Percentiles rank a stretch among this genome's conserved stretches.
Conservation (phyloP, 108 stramenopile genomes). For the Mediolabrus comicus region DNA sequence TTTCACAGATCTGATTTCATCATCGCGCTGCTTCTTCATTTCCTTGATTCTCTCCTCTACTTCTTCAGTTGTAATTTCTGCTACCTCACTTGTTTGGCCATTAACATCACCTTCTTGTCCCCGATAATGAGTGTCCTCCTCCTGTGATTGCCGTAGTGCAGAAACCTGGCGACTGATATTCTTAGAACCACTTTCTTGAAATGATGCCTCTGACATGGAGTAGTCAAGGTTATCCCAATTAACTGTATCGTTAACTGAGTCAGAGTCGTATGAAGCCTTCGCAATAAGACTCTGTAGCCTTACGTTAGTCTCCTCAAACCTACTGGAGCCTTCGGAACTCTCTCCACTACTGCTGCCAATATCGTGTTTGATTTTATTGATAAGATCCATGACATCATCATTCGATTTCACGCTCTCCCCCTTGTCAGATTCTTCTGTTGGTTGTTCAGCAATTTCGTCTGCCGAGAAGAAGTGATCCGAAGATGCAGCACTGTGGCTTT, state of each 20-base stretch:
- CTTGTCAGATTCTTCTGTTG: neutral
- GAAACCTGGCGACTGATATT: neutral
- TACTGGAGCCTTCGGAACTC: neutral
- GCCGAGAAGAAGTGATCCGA: too few relatives aligned
- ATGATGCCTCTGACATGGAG: slow-evolving; percentile 33
- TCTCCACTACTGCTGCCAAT: neutral
- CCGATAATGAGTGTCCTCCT: neutral
- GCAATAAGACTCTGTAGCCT: neutral
- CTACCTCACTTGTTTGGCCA: slow-evolving; percentile 14
- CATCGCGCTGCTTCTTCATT: slow-evolving; percentile 16
- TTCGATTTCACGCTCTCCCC: too few relatives aligned
- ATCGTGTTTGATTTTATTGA: neutral
- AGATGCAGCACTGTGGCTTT: neutral
- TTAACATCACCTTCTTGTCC: neutral
- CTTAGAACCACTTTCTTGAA: neutral
- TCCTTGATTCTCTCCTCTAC: neutral
- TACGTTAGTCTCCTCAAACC: neutral
- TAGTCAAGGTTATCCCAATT: slow-evolving; percentile 41
- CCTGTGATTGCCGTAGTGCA: neutral
- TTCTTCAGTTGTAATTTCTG: neutral
- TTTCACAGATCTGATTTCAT: neutral
- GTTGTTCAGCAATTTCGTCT: neutral
- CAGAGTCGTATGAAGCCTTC: neutral
- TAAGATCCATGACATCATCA: too few relatives aligned
- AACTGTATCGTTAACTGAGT: slow-evolving; percentile 25